Evolutionary conservation across 768 basidiomycete species (phyloP), one percentile per base, ranked within the genome.

Genomic region (Kwoniella sp.): DNA sequence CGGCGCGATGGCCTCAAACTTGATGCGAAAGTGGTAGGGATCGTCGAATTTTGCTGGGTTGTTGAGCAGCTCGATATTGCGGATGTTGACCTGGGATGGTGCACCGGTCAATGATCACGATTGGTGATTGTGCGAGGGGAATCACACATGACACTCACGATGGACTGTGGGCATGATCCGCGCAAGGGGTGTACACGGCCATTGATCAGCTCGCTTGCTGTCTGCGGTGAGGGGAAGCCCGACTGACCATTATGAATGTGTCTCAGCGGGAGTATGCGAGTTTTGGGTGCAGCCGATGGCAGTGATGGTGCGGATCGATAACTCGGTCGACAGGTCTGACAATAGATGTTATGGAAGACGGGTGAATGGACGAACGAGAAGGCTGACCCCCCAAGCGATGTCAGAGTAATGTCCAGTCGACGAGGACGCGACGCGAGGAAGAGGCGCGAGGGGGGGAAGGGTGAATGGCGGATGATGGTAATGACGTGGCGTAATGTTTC

Each of bases 1-100:
- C 5, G 84, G 83, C 10, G 90, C 86, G 62, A 96, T 89, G 73
- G 91, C 96, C 73, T 98, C 95, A 62, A 99, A 99, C 2, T 90
- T 93, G 69, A 98, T 91, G 59, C 88, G 84, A 74, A 96, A 95
- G 62, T 82, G 81, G 76, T 98, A 98, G 25, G 84, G 79, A 69
- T 98, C 91, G 10, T 85, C 82, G 75, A 96, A 98, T 61, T 83
- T 82, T 15, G 90, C 89, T 6, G 89, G 90, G 76, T 92, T 92
- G 78, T 90, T 91, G 70, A 93, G 79, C 61, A 91, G 90, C 53
- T 75, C 73, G 49, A 78, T 75, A 52, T 76, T 74, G 3, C 76
- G 69, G 53, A 78, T 78, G 59, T 75, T 77, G 50, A 78, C 76
- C 68, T 70, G 47, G 5, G 22, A 9, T 9, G 3, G 41, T 27